Evolutionary conservation across 192 early-diverging fungal genomes (phyloP).

Genomic region (Ramicandelaber brevisporus): DNA sequence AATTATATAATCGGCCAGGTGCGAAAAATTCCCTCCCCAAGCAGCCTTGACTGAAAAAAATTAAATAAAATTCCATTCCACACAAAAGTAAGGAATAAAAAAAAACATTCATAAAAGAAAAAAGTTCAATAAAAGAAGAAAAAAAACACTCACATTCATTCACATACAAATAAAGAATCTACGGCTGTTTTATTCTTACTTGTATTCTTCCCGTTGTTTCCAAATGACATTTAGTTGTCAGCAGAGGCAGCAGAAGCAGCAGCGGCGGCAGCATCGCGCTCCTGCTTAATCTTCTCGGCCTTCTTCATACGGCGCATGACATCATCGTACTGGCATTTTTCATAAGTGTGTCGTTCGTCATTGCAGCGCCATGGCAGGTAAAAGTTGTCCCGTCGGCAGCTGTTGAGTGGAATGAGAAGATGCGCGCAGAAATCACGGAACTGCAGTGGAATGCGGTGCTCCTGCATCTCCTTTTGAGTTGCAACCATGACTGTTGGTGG

Average conservation of each 20-base stretch:
- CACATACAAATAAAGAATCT: too few relatives aligned
- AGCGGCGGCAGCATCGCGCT: too few relatives aligned
- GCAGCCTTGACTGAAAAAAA: too few relatives aligned
- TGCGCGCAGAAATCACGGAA: constrained; percentile 91
- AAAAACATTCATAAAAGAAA: too few relatives aligned
- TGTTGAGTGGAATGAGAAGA: constrained; percentile 70
- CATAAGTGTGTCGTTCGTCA: constrained; percentile 61
- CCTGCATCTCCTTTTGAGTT: constrained; percentile 38
- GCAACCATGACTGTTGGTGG: background rate
- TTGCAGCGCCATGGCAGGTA: constrained; percentile 90
- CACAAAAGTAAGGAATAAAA: too few relatives aligned
- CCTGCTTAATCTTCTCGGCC: constrained; percentile 15
- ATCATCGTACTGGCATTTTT: constrained; percentile 93
- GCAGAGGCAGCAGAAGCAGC: too few relatives aligned
- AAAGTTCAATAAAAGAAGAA: constrained; percentile 2
- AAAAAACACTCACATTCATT: too few relatives aligned
- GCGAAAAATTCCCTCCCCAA: too few relatives aligned
- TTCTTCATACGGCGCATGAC: constrained; percentile 18
- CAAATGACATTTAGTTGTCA: too few relatives aligned
- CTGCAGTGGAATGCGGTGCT: constrained; percentile 55
- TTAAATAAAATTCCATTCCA: too few relatives aligned
- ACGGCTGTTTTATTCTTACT: too few relatives aligned
- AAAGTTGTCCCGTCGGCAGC: constrained; percentile 60
- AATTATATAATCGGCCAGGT: too few relatives aligned
- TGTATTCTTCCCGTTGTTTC: constrained; percentile 4